A percentile compares a stretch with the other conserved stretches of the same genome.
Evolutionary conservation across 1,284 basidiomycete species (phyloP).

Genomic region (Irpex sp.): DNA sequence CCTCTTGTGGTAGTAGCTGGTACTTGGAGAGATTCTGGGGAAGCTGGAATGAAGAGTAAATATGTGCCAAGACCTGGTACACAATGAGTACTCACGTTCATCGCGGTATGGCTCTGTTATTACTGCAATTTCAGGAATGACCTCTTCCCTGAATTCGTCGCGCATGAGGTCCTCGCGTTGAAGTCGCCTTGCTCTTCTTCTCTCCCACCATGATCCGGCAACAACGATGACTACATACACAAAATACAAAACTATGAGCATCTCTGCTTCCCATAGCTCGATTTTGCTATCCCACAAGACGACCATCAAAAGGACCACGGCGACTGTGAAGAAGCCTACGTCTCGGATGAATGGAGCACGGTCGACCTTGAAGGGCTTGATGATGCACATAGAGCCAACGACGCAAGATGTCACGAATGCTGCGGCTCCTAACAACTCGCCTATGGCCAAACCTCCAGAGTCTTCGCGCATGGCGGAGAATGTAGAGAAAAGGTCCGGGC

Average conservation of each 20-base stretch:
- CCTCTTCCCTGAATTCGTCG: constrained; percentile 57
- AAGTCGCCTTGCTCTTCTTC: constrained; percentile 41
- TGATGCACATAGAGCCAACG: constrained; percentile 95
- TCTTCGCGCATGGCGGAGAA: constrained; percentile 87
- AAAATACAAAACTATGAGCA: constrained; percentile 74
- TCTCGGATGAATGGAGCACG: constrained; percentile 84
- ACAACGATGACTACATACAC: constrained; percentile 79
- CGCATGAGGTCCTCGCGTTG: constrained; percentile 48
- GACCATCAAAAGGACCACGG: constrained; percentile 67
- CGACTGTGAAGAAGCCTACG: constrained; percentile 86
- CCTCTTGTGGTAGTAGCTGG: constrained; percentile 19
- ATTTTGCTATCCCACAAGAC: constrained; percentile 82
- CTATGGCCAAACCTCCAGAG: constrained; percentile 88
- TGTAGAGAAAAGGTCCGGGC: constrained; percentile 90
- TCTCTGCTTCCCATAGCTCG: constrained; percentile 65
- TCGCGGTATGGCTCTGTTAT: constrained; percentile 50
- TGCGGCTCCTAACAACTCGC: constrained; percentile 92
- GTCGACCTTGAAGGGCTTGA: constrained; percentile 86
- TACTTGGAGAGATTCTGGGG: not conserved
- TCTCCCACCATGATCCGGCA: constrained; percentile 72
- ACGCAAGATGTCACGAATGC: constrained; percentile 95
- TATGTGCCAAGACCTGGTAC: not conserved
- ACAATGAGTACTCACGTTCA: constrained; percentile 39
- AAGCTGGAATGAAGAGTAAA: not conserved
- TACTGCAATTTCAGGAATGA: constrained; percentile 28